These are phyloP conservation scores for Raffaelea albimanens DNA, from an alignment of 2,329 filamentous ascomycete species.

Conservation along the genomic window DNA sequence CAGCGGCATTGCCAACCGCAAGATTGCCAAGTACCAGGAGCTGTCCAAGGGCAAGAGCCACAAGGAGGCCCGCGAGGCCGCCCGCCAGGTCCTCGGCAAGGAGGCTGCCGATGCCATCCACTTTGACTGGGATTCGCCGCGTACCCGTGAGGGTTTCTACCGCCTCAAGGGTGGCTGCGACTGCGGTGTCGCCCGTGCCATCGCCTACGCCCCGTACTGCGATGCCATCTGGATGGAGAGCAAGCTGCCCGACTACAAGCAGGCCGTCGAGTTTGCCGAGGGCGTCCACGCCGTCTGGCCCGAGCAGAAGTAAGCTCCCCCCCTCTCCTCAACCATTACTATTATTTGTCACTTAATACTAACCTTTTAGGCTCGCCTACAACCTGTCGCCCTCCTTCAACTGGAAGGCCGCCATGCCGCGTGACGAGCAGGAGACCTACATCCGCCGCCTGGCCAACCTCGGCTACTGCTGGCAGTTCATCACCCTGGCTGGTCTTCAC, in stretches of 20 bases:
- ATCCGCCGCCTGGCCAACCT: conserved; percentile 78
- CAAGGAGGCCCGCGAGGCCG: conserved; percentile 68
- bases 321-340: not conserved
- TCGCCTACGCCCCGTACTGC: conserved; percentile 86
- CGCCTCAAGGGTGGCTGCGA: conserved; percentile 83
- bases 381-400: conserved; percentile 99
- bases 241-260: conserved; percentile 83
- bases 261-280: conserved; percentile 86
- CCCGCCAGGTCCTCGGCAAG: conserved; percentile 64
- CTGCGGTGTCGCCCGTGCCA: conserved; percentile 80
- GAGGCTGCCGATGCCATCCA: conserved; percentile 64
- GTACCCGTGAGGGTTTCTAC: conserved; percentile 93
- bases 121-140: conserved; percentile 92
- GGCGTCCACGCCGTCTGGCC: conserved; percentile 93
- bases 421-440: conserved; percentile 91
- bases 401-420: conserved; percentile 96
- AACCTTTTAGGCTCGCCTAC: conserved; percentile 66
- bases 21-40: conserved; percentile 54
- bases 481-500: conserved; percentile 95
- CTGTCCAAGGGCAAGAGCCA: conserved; percentile 78
- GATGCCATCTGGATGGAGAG: conserved; percentile 99
- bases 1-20: conserved; percentile 51
- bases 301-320: conserved; percentile 72
- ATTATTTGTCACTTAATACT: too few species aligned
- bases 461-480: conserved; percentile 99